phyloP scores from a whole-genome alignment of 2,329 filamentous ascomycete species.

The Fusarium scirpi region DNA sequence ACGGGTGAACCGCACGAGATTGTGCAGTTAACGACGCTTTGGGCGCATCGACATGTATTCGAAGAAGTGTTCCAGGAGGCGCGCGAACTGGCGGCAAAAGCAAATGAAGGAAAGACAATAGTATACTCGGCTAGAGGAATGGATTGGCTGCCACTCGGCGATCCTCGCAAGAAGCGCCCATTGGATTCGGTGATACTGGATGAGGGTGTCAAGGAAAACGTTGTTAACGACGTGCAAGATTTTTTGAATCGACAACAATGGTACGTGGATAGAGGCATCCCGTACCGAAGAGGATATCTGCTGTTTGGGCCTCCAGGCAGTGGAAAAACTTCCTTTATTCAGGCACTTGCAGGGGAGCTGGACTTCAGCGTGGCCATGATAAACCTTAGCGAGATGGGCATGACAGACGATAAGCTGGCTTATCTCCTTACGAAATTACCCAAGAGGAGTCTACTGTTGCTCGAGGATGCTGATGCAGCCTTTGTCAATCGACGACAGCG shows the following conservation, averaged over 20 bases:
- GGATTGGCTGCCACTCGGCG: slow-evolving; percentile 86
- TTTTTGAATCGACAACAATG: slow-evolving; percentile 84
- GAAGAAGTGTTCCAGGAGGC: slow-evolving; percentile 91
- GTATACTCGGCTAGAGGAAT: slow-evolving; percentile 89
- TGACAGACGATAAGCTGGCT: slow-evolving; percentile 90
- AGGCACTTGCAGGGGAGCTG: slow-evolving; percentile 90
- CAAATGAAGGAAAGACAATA: slow-evolving; percentile 90
- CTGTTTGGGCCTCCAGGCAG: slow-evolving; percentile 91
- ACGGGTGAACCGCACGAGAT: slow-evolving; percentile 95
- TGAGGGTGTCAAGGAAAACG: slow-evolving; percentile 81
- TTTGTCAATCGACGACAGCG: slow-evolving; percentile 84
- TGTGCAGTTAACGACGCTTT: slow-evolving; percentile 90
- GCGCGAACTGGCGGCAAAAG: slow-evolving; percentile 80
- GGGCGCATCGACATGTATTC: slow-evolving; percentile 88
- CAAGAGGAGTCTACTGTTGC: slow-evolving; percentile 80
- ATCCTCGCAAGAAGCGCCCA: slow-evolving; percentile 86
- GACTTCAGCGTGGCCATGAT: slow-evolving; percentile 94
- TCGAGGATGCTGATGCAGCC: slow-evolving; percentile 93
- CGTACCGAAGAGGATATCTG: slow-evolving; percentile 89
- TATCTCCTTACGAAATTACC: slow-evolving; percentile 88
- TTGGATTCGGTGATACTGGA: slow-evolving; percentile 89
- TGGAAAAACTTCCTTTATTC: slow-evolving; percentile 96
- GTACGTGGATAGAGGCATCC: slow-evolving; percentile 95
- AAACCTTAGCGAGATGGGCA: slow-evolving; percentile 88
- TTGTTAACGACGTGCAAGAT: slow-evolving; percentile 84